Evolutionary conservation across 805 yeast species (phyloP).

Genomic region (Zygosaccharomyces bisporus): DNA sequence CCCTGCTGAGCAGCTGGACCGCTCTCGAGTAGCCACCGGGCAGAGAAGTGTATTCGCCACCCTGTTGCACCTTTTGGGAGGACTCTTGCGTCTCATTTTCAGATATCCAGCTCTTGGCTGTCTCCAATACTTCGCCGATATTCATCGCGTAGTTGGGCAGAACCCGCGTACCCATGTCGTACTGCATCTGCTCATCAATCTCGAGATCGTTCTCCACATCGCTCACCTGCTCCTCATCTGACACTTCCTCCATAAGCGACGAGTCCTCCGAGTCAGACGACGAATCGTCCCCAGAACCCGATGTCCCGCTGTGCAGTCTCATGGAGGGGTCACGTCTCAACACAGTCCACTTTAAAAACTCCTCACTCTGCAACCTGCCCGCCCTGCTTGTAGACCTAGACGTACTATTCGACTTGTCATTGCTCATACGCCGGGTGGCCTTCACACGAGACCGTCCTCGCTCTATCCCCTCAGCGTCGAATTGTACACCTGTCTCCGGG

Average conservation of each 20-base stretch:
- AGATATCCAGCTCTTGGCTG: constrained; percentile 33
- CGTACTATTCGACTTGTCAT: constrained; percentile 17
- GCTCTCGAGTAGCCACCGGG: constrained; percentile 31
- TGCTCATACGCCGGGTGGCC: constrained; percentile 14
- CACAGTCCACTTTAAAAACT: constrained; percentile 58
- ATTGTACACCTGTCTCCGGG: constrained; percentile 22
- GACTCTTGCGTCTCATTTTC: constrained; percentile 28
- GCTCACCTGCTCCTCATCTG: constrained; percentile 41
- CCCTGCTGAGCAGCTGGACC: constrained; percentile 19
- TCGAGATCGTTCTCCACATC: constrained; percentile 36
- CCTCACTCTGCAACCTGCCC: constrained; percentile 30
- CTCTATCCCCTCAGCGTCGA: constrained; percentile 30
- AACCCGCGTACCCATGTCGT: constrained; percentile 34
- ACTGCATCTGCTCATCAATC: constrained; percentile 32
- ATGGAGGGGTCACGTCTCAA: constrained; percentile 73
- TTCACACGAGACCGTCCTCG: constrained; percentile 31
- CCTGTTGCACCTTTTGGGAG: constrained; percentile 34
- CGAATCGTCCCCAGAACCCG: constrained; percentile 17
- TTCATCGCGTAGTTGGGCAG: constrained; percentile 33
- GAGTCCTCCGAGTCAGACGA: constrained; percentile 21
- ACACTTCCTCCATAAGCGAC: constrained; percentile 20
- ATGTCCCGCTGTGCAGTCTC: constrained; percentile 38
- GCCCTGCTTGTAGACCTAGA: constrained; percentile 35
- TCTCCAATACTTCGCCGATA: constrained; percentile 29
- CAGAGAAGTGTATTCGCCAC: constrained; percentile 27